These are phyloP conservation scores for Stemphylium vesicarium DNA, from an alignment of 2,329 filamentous ascomycete genomes.

Conservation along the genomic window DNA sequence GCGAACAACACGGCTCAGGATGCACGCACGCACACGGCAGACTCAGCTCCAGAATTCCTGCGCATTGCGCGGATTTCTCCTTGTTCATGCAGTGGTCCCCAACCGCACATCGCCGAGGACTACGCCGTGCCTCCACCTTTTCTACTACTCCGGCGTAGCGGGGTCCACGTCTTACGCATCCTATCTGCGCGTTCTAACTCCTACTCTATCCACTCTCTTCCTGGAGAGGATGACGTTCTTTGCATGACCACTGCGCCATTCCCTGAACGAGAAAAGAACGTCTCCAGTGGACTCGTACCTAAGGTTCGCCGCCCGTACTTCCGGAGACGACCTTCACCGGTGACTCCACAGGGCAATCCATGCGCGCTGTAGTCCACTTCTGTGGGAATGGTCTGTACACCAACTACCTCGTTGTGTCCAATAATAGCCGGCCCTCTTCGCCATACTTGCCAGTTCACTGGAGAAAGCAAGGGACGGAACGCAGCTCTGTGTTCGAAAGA, in stretches of 20 bases:
- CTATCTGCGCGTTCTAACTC: not conserved
- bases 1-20: not conserved
- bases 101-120: slow-evolving; percentile 23
- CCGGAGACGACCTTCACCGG: slow-evolving; percentile 15
- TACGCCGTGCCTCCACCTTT: slow-evolving; percentile 21
- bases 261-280: not conserved
- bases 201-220: not conserved
- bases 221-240: slow-evolving; percentile 6
- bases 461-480: not conserved
- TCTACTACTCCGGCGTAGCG: slow-evolving; percentile 5
- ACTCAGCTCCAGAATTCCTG: not conserved
- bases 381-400: not conserved
- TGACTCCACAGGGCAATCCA: slow-evolving; percentile 16
- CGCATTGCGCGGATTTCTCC: slow-evolving; percentile 5
- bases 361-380: slow-evolving; percentile 6
- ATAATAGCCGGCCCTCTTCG: slow-evolving; percentile 1
- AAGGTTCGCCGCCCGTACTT: not conserved
- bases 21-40: not conserved
- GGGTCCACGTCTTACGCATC: slow-evolving; percentile 22
- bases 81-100: slow-evolving; percentile 25
- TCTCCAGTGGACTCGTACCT: not conserved
- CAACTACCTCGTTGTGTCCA: slow-evolving; percentile 2
- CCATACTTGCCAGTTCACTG: slow-evolving; percentile 2
- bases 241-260: slow-evolving; percentile 7
- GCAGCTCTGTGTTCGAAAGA: not conserved